A percentile compares a stretch with the other conserved stretches of the same genome.
Conservation (phyloP, 2,329 filamentous ascomycete species). For the Orbilia quercus region DNA sequence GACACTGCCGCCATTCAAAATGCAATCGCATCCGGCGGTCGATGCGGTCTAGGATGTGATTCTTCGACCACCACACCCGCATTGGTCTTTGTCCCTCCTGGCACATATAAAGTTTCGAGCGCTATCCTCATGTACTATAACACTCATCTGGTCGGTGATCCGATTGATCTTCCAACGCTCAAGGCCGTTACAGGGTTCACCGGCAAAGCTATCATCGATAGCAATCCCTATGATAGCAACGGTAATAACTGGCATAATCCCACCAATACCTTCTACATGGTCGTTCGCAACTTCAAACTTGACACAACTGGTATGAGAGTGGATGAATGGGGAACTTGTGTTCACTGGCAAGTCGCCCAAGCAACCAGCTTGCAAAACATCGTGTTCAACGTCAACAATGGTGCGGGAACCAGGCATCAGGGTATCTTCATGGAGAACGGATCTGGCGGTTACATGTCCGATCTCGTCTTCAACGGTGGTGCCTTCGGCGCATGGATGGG, state of each 20-base stretch:
- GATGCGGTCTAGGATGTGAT: conserved; percentile 84
- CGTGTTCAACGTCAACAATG: conserved; percentile 64
- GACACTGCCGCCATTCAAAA: conserved; percentile 88
- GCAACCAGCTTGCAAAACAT: conserved; percentile 71
- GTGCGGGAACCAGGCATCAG: conserved; percentile 63
- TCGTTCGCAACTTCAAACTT: conserved; percentile 83
- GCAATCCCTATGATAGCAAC: conserved; percentile 78
- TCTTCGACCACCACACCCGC: conserved; percentile 84
- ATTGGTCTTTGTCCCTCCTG: conserved; percentile 87
- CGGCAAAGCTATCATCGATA: conserved; percentile 89
- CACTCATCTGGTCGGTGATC: conserved; percentile 88
- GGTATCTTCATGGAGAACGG: conserved; percentile 74
- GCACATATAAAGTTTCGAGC: conserved; percentile 82
- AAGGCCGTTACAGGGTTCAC: conserved; percentile 77
- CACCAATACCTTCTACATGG: conserved; percentile 84
- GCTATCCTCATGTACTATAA: conserved; percentile 90
- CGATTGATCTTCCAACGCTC: conserved; percentile 69
- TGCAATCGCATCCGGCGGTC: conserved; percentile 73
- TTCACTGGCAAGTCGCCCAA: conserved; percentile 77
- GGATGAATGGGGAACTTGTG: conserved; percentile 62
- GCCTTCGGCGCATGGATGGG: conserved; percentile 68
- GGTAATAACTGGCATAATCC: conserved; percentile 81
- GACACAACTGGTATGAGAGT: conserved; percentile 76
- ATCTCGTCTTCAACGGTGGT: conserved; percentile 86
- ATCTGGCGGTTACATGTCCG: conserved; percentile 81